Conservation (phyloP, 305 asterid genomes). For the Solanum chacoense region DNA sequence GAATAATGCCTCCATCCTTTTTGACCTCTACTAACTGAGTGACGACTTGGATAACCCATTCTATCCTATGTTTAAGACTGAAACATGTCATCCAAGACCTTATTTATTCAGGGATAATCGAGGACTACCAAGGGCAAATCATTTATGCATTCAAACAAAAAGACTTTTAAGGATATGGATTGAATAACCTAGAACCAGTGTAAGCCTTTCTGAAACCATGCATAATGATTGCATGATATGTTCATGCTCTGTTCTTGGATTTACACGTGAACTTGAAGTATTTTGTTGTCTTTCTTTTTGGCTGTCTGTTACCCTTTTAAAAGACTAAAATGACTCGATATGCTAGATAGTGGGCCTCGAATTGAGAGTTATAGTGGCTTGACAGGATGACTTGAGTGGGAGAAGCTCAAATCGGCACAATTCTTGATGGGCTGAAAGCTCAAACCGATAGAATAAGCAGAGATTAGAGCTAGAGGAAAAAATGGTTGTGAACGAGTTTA, state of each 20-base stretch:
- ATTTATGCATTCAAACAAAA: neutral
- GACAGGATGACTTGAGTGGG: neutral
- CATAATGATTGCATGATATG: neutral
- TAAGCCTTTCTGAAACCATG: neutral
- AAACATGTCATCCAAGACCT: neutral
- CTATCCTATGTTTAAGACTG: neutral
- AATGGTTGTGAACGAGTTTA: neutral
- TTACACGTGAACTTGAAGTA: neutral
- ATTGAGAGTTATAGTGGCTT: neutral
- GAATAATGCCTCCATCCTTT: neutral
- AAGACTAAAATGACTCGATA: neutral
- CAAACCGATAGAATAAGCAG: neutral
- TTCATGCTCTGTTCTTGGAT: neutral
- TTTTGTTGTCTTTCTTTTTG: neutral
- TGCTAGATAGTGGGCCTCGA: neutral
- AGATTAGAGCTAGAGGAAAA: neutral
- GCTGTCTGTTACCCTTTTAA: neutral
- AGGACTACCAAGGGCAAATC: neutral
- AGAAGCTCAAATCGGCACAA: neutral
- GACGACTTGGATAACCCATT: neutral
- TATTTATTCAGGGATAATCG: neutral
- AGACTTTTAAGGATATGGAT: neutral
- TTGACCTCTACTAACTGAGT: neutral
- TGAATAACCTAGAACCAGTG: neutral
- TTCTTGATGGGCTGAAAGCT: neutral